phyloP scores from a whole-genome alignment of 495 filamentous ascomycete genomes.

The Penicillium angulare region DNA sequence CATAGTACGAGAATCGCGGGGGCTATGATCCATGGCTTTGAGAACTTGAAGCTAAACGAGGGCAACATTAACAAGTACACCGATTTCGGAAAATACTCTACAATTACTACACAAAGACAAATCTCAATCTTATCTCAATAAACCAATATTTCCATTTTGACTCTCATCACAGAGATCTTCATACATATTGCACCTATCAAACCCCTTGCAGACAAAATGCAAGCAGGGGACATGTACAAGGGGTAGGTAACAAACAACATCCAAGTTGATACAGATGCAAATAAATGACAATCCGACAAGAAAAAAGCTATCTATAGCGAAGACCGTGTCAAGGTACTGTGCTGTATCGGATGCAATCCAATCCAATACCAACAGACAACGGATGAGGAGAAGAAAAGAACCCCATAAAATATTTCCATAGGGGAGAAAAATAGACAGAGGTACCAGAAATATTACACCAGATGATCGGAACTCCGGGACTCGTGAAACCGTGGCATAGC shows the following conservation, averaged over 20 bases:
- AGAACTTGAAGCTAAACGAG: too few species aligned
- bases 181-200: constrained; percentile 4
- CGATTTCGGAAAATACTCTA: too few species aligned
- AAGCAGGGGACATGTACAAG: background rate
- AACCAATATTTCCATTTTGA: background rate
- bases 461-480: constrained; percentile 23
- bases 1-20: too few species aligned
- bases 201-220: constrained; percentile 11
- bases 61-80: too few species aligned
- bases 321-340: background rate
- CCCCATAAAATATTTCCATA: background rate
- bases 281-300: constrained; percentile 14
- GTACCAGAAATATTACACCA: constrained; percentile 21
- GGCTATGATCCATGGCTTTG: too few species aligned
- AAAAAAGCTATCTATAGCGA: constrained; percentile 12
- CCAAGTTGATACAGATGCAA: background rate
- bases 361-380: background rate
- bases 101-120: too few species aligned
- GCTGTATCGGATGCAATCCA: too few species aligned
- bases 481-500: constrained; percentile 8
- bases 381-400: constrained; percentile 5
- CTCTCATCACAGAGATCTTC: constrained; percentile 3
- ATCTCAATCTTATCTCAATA: too few species aligned
- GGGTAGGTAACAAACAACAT: background rate
- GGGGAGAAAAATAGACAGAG: constrained; percentile 8